Evolutionary conservation across 2,329 filamentous ascomycete genomes (phyloP), one percentile per base, ranked within the genome.

Genomic region (Ophiocordyceps camponoti-floridani): DNA sequence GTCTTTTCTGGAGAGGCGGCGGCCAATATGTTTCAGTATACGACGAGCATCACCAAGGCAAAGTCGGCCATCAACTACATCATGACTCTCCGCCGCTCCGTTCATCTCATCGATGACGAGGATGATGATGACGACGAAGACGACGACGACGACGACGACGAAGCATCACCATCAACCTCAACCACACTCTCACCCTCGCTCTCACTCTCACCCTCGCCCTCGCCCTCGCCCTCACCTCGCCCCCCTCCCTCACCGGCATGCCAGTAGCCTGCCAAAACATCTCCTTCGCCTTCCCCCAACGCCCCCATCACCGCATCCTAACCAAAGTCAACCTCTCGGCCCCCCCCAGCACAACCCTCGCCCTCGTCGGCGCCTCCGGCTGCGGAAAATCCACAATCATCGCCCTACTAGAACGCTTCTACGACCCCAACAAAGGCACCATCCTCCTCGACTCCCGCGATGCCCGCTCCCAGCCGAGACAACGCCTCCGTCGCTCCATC

Each of bases 381-480:
- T 75, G 72, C 49, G 74, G 73, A 1, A 79, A 79, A 51, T 75
- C 71, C 1, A 78, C 75, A 3, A 71, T 75, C 45, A 65, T 82
- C 43, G 66, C 68, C 7, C 57, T 72, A 11, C 56, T 72, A 0
- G 61, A 71, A 50, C 60, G 68, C 12, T 69, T 67, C 49, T 65
- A 66, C 48, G 60, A 63, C 12, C 61, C 60, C 0, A 57, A 49
- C 0, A 50, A 52, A 0, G 62, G 63, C 11, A 41, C 44, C 12
- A 48, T 65, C 13, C 46, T 46, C 5, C 51, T 52, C 35, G 56
- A 64, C 16, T 54, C 51, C 1, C 42, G 50, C 4, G 57, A 63
- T 38, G 51, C 62, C 43, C 56, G 54, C 40, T 51, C 48, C 0
- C 48, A 53, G 9, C 53, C 59, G 38, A 53, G 61, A 1, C 48